A percentile compares a stretch with the other conserved stretches of the same genome.
phyloP scores from a whole-genome alignment of 2,329 filamentous ascomycete species.

The Mollisia scopiformis region DNA sequence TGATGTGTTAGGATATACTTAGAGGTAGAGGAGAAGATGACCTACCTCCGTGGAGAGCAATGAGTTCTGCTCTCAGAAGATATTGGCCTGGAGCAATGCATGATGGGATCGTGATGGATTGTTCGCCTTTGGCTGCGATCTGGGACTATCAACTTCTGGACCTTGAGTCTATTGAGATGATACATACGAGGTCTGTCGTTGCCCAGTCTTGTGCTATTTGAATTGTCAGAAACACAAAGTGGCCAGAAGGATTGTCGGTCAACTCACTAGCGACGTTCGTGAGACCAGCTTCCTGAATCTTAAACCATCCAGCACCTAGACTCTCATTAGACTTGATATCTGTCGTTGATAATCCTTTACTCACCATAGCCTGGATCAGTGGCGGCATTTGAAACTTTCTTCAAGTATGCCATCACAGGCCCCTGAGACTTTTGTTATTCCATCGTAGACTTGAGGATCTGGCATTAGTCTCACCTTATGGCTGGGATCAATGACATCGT shows the following conservation, averaged over 20 bases:
- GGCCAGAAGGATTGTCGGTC: neutral
- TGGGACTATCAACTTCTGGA: constrained; percentile 1
- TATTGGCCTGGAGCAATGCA: constrained; percentile 58
- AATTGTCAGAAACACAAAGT: neutral
- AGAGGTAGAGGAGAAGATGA: neutral
- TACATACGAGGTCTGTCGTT: constrained; percentile 15
- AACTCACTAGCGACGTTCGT: constrained; percentile 46
- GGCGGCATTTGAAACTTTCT: constrained; percentile 43
- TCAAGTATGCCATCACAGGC: constrained; percentile 46
- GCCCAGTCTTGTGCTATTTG: constrained; percentile 17
- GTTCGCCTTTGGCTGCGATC: constrained; percentile 49
- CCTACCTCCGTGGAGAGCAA: constrained; percentile 58
- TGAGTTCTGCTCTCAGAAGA: constrained; percentile 60
- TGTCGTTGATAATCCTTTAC: neutral
- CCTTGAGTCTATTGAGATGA: neutral
- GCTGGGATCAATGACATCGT: constrained; percentile 56
- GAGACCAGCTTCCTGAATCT: constrained; percentile 56
- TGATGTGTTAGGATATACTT: constrained; percentile 7
- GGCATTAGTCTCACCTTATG: constrained; percentile 46
- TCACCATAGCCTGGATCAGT: constrained; percentile 30
- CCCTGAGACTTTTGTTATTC: constrained; percentile 23
- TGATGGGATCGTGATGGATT: constrained; percentile 53
- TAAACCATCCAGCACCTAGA: constrained; percentile 36
- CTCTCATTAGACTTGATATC: neutral
- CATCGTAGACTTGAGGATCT: neutral